Conservation (phyloP, 306 rosid genomes). For the Castanopsis chinensis region DNA sequence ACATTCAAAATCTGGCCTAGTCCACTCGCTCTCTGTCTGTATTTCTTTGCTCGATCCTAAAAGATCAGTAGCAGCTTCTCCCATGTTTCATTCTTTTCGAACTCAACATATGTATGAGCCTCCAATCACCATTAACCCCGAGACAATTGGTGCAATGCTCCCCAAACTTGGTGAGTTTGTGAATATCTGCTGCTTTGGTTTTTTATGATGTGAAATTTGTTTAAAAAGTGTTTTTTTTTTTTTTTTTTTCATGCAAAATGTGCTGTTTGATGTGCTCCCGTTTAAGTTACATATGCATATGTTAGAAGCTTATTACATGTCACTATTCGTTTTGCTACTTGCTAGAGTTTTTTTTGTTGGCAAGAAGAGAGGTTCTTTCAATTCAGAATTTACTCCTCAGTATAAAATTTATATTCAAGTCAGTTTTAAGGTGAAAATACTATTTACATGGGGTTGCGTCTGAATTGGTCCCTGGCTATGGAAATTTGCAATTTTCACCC, state of each 20-base stretch:
- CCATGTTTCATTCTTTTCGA: slow-evolving; percentile 86
- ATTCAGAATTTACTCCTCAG: not conserved
- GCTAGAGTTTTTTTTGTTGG: too few species aligned
- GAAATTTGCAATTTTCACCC: too few species aligned
- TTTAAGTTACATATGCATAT: not conserved
- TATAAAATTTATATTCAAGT: not conserved
- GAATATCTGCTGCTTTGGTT: slow-evolving; percentile 6
- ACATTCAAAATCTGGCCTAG: slow-evolving; percentile 72
- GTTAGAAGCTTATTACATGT: not conserved
- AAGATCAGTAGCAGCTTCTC: slow-evolving; percentile 60
- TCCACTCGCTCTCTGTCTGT: slow-evolving; percentile 88
- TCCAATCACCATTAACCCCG: slow-evolving; percentile 70
- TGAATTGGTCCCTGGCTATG: too few species aligned
- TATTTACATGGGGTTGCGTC: too few species aligned
- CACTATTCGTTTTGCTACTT: too few species aligned
- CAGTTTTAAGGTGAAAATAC: too few species aligned
- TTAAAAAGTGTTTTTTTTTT: not conserved
- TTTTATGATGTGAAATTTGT: slow-evolving; percentile 2
- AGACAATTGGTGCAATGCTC: slow-evolving; percentile 86
- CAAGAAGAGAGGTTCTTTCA: not conserved
- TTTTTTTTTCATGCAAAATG: not conserved
- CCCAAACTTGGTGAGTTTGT: slow-evolving; percentile 69
- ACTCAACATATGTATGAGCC: slow-evolving; percentile 85
- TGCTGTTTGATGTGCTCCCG: not conserved
- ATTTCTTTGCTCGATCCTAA: slow-evolving; percentile 95